Conservation (phyloP, 306 rosid species). For the Gastrolobium villosum region DNA sequence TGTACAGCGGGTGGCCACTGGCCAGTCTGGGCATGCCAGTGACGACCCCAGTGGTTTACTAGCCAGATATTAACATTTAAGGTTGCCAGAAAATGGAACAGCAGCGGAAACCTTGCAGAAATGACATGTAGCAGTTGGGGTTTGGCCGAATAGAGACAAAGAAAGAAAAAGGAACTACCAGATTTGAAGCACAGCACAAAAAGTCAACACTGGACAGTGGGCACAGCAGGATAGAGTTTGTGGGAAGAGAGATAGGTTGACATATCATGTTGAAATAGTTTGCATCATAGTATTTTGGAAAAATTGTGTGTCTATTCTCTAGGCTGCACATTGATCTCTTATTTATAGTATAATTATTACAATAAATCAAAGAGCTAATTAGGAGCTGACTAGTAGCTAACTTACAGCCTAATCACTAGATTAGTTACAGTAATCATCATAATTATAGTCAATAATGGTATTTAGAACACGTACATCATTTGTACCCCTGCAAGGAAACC, state of each 20-base stretch:
- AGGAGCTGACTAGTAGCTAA: conserved; percentile 25
- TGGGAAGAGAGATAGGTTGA: not conserved
- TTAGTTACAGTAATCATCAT: conserved; percentile 3
- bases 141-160: conserved; percentile 1
- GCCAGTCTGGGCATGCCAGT: not conserved
- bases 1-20: not conserved
- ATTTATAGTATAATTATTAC: not conserved
- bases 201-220: not conserved
- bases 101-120: conserved; percentile 17
- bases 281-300: not conserved
- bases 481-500: conserved; percentile 91
- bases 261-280: conserved; percentile 15
- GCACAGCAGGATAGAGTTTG: not conserved
- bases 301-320: not conserved
- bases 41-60: not conserved
- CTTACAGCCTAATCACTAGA: conserved; percentile 11
- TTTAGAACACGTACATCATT: conserved; percentile 71
- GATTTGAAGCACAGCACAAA: not conserved
- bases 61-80: conserved; percentile 1
- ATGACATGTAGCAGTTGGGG: not conserved
- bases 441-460: conserved; percentile 10
- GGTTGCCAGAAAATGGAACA: conserved; percentile 29
- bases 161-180: conserved; percentile 3
- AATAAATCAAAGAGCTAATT: not conserved
- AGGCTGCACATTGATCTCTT: conserved; percentile 20